These are phyloP conservation scores for Pichia sp. DNA, from an alignment of 1,139 yeast genomes.

Conservation along the genomic window DNA sequence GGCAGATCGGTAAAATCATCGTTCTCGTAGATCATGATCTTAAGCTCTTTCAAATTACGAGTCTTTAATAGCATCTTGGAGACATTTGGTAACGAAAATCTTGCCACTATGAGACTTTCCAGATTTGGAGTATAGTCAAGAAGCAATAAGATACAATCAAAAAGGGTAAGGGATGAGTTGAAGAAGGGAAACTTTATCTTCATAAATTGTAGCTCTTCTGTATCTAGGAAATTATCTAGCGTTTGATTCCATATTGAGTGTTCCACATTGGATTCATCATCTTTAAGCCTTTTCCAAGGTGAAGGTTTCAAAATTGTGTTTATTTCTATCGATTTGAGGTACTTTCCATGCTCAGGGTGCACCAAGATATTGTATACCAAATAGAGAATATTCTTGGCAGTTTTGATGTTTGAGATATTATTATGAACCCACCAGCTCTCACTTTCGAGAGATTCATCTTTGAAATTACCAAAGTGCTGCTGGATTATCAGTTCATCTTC, in stretches of 20 bases:
- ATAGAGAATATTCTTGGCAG: constrained; percentile 12
- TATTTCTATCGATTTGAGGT: constrained; percentile 14
- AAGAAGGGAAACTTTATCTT: constrained; percentile 7
- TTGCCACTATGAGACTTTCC: constrained; percentile 13
- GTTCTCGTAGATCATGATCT: constrained; percentile 13
- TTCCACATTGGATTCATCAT: constrained; percentile 4
- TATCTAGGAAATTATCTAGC: constrained; percentile 12
- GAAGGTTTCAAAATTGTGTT: constrained; percentile 13
- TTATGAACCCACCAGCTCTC: constrained; percentile 14
- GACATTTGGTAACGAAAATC: constrained; percentile 14
- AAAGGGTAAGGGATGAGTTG: constrained; percentile 10
- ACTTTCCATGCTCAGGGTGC: constrained; percentile 9
- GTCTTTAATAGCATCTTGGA: constrained; percentile 4
- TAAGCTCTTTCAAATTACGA: constrained; percentile 10
- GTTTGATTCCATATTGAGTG: constrained; percentile 14
- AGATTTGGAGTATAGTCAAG: constrained; percentile 15
- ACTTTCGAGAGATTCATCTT: constrained; percentile 13
- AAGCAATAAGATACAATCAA: constrained; percentile 16
- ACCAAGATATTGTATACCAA: constrained; percentile 16
- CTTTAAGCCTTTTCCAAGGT: constrained; percentile 9
- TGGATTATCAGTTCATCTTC: constrained; percentile 16
- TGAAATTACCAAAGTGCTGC: constrained; percentile 13
- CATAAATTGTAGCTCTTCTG: constrained; percentile 11
- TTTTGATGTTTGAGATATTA: constrained; percentile 6
- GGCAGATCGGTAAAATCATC: constrained; percentile 7